A percentile compares a stretch with the other conserved stretches of the same genome.
Evolutionary conservation across 345 rosid genomes (phyloP).

Genomic region (thale cress (Arabidopsis thaliana)): DNA sequence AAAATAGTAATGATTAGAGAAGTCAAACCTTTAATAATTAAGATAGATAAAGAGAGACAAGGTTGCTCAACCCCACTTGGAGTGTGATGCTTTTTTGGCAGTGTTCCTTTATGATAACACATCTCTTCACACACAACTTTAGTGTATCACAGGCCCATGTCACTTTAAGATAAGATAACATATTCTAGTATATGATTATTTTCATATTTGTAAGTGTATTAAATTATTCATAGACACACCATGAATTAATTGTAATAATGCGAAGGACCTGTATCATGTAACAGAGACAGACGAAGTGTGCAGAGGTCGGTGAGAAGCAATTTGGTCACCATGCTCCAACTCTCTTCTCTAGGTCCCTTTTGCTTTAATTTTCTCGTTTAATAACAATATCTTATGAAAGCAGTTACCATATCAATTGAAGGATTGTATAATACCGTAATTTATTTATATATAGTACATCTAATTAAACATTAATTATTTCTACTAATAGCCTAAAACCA

Average conservation of each 20-base stretch:
- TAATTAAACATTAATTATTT: background rate
- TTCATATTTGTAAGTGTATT: slow-evolving; percentile 12
- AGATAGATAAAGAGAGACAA: slow-evolving; percentile 36
- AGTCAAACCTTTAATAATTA: slow-evolving; percentile 27
- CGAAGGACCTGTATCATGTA: slow-evolving; percentile 26
- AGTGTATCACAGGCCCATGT: slow-evolving; percentile 40
- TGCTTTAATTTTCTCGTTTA: slow-evolving; percentile 1
- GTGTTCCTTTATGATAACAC: slow-evolving; percentile 51
- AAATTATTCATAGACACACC: slow-evolving; percentile 38
- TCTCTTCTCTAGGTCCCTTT: slow-evolving; percentile 41
- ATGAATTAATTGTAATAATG: slow-evolving; percentile 41
- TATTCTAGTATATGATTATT: slow-evolving; percentile 34
- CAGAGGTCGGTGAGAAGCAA: slow-evolving; percentile 44
- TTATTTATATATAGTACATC: background rate
- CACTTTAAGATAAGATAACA: slow-evolving; percentile 48
- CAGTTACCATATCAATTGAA: background rate
- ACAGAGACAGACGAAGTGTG: slow-evolving; percentile 41
- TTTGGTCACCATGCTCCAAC: slow-evolving; percentile 23
- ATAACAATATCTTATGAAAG: background rate
- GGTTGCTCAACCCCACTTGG: slow-evolving; percentile 39
- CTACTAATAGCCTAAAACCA: background rate
- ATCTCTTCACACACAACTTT: slow-evolving; percentile 33
- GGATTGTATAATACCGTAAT: background rate
- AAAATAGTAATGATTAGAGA: slow-evolving; percentile 30
- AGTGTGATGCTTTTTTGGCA: slow-evolving; percentile 39